Evolutionary conservation across 2,329 filamentous ascomycete genomes (phyloP).

Genomic region (Trichothecium sympodiale): DNA sequence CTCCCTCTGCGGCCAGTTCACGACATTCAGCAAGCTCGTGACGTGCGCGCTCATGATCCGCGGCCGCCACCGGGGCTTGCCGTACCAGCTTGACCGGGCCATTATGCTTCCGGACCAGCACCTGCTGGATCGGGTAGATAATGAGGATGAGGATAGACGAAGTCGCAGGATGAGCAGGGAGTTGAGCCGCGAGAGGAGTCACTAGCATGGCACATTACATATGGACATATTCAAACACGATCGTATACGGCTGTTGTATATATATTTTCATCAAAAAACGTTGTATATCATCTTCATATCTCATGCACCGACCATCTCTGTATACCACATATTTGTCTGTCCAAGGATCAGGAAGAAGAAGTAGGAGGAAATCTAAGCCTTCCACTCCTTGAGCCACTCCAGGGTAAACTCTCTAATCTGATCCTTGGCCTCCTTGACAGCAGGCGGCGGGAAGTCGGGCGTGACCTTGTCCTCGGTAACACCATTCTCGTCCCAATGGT

Average conservation of each 20-base stretch:
- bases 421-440: conserved; percentile 3
- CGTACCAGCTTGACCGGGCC: conserved; percentile 21
- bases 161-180: too few relatives aligned
- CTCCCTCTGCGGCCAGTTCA: conserved; percentile 19
- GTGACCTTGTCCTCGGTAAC: conserved; percentile 1
- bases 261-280: too few relatives aligned
- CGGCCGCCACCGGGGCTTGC: conserved; percentile 22
- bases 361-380: background rate
- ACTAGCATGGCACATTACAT: too few relatives aligned
- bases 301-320: too few relatives aligned
- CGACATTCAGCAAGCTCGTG: conserved; percentile 21
- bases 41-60: conserved; percentile 27
- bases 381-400: conserved; percentile 7
- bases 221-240: too few relatives aligned
- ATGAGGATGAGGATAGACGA: background rate
- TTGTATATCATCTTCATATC: too few relatives aligned
- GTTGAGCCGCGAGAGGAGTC: too few relatives aligned
- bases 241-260: too few relatives aligned
- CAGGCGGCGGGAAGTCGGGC: conserved; percentile 3
- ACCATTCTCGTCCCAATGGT: conserved; percentile 9
- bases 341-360: too few relatives aligned
- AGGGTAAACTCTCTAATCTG: conserved; percentile 4
- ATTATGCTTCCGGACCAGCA: conserved; percentile 16
- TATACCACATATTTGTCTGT: too few relatives aligned
- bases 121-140: background rate